Evolutionary conservation across 345 rosid species (phyloP), one percentile per base, ranked within the genome.

Genomic region (Arabis alpina): DNA sequence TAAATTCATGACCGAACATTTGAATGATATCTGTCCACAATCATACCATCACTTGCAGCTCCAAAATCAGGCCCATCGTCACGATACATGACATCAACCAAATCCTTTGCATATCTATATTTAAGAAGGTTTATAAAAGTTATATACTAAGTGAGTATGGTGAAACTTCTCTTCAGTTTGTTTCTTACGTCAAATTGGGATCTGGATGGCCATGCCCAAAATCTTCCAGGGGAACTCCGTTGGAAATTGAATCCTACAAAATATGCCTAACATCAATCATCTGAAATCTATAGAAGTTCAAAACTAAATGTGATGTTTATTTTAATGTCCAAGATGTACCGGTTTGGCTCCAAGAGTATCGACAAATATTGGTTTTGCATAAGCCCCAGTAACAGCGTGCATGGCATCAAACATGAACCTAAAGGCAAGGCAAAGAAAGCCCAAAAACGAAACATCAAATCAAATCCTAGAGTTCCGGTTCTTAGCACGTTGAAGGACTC

Each of bases 121-220:
- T 63, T 44, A 63, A 63, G 32, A 74, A 39, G 28, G 82, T 54
- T 68, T 49, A 70, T 13, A 48, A 66, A 54, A 66, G 36, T 72
- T 69, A 73, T 37, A 36, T 61, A 34, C 42, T 32, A 68, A 24
- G 40, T 44, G 43, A 54, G 54, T 49, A 54, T 42, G 61, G 5
- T 59, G 11, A 55, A 56, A 67, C 39, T 24, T 14, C 66, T 28
- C 27, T 30, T 70, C 53, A 13, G 64, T 19, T n/a, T 58, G 43
- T 39, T 80, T 68, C 95, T 84, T 82, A 91, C 90, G 91, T 87
- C 59, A 94, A 95, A 79, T 94, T 94, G 65, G 96, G 99, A 79
- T 91, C 96, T 11, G 99, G 99, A 84, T 91, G 97, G 64, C 99
- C 96, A 77, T 84, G 97, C 41, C 95, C 96, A 83, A 91, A 94